Percentiles rank a stretch among this genome's conserved stretches.
Evolutionary conservation across 106 monocot species (phyloP).

Genomic region (Dendrobium huoshanense): DNA sequence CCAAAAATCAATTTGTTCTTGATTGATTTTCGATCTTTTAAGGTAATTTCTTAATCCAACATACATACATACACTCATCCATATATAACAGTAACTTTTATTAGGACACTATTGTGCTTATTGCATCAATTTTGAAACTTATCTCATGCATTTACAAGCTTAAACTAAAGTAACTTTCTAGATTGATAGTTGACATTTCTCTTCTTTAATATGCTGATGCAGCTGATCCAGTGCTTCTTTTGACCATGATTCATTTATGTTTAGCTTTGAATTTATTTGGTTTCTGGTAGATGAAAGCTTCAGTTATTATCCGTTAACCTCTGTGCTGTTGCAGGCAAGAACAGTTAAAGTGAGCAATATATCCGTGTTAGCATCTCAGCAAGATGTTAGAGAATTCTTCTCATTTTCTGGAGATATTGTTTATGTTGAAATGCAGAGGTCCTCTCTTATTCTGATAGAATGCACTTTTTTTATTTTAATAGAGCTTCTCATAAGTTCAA

Average conservation of each 20-base stretch:
- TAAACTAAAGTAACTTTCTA: neutral
- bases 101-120: neutral
- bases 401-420: slow-evolving; percentile 85
- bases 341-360: slow-evolving; percentile 90
- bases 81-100: neutral
- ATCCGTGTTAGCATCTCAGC: slow-evolving; percentile 52
- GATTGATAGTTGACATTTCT: neutral
- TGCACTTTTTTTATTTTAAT: neutral
- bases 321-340: slow-evolving; percentile 39
- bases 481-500: neutral
- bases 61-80: too few relatives aligned
- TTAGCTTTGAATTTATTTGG: neutral
- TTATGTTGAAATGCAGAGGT: slow-evolving; percentile 87
- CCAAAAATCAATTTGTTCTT: too few relatives aligned
- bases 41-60: too few relatives aligned
- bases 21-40: too few relatives aligned
- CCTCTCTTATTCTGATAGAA: slow-evolving; percentile 7
- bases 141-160: neutral
- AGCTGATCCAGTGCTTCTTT: neutral
- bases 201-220: neutral
- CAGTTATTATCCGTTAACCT: neutral
- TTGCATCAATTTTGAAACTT: neutral
- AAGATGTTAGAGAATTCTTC: slow-evolving; percentile 87
- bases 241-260: neutral
- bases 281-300: neutral